Evolutionary conservation across 1,284 basidiomycete species (phyloP).

Genomic region (Puccinia coronata): DNA sequence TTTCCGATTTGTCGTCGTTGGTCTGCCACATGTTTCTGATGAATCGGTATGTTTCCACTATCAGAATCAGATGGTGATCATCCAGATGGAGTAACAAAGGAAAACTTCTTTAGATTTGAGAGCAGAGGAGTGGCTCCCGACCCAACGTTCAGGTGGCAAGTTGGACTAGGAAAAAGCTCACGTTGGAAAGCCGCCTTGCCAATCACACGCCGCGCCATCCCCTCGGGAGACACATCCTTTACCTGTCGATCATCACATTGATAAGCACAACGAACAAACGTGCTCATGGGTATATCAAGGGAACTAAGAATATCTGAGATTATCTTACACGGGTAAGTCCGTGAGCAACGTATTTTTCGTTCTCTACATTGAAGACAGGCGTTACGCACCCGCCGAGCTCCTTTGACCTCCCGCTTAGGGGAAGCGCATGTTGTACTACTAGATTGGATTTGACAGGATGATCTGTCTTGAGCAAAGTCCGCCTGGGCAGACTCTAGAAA

Average conservation of each 20-base stretch:
- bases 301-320: constrained; percentile 25
- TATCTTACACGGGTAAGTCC: constrained; percentile 49
- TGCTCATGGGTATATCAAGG: constrained; percentile 10
- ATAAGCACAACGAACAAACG: constrained; percentile 11
- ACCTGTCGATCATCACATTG: constrained; percentile 11
- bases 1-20: constrained; percentile 42
- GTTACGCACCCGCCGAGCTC: constrained; percentile 47
- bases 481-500: constrained; percentile 15
- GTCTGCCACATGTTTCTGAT: constrained; percentile 30
- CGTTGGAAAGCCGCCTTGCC: constrained; percentile 49
- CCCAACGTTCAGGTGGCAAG: neutral
- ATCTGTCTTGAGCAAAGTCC: neutral
- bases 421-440: constrained; percentile 13
- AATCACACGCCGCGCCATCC: constrained; percentile 46
- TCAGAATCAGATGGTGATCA: neutral
- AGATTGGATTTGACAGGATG: constrained; percentile 1
- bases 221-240: constrained; percentile 49
- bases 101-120: neutral
- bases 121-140: neutral
- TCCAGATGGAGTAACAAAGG: neutral
- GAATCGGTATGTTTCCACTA: constrained; percentile 47
- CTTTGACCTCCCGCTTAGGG: constrained; percentile 43
- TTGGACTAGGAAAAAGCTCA: neutral
- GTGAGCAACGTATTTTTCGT: constrained; percentile 49
- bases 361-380: constrained; percentile 49